phyloP scores from a whole-genome alignment of 371 early-diverging fungal species.

The Umbelopsis sp. region DNA sequence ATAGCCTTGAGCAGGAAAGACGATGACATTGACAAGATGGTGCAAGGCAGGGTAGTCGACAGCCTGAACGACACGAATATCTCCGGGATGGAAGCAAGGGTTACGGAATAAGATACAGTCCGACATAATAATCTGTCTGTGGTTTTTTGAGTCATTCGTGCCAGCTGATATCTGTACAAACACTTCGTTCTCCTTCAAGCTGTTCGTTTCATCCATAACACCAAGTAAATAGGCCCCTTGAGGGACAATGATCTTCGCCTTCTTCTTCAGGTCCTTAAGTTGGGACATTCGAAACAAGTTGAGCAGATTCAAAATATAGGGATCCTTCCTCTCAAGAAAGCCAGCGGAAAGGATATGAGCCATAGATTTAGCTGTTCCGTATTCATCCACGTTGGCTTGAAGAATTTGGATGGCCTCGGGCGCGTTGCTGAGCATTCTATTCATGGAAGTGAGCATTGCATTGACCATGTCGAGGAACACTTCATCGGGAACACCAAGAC shows the following conservation, averaged over 20 bases:
- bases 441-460: slow-evolving; percentile 46
- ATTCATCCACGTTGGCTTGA: slow-evolving; percentile 55
- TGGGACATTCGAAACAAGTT: slow-evolving; percentile 55
- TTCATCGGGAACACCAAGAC: slow-evolving; percentile 64
- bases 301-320: slow-evolving; percentile 59
- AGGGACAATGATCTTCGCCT: slow-evolving; percentile 70
- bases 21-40: slow-evolving; percentile 74
- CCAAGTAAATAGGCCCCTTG: slow-evolving; percentile 76
- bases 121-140: slow-evolving; percentile 43
- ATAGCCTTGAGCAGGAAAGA: slow-evolving; percentile 76
- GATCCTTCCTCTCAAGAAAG: slow-evolving; percentile 57
- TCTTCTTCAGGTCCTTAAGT: slow-evolving; percentile 68
- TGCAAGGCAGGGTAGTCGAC: slow-evolving; percentile 63
- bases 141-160: slow-evolving; percentile 24
- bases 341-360: slow-evolving; percentile 60
- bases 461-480: slow-evolving; percentile 57
- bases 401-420: slow-evolving; percentile 53
- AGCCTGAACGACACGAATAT: slow-evolving; percentile 70
- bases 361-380: slow-evolving; percentile 56
- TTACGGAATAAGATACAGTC: slow-evolving; percentile 65
- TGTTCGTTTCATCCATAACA: slow-evolving; percentile 76
- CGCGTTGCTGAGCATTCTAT: slow-evolving; percentile 46
- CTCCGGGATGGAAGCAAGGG: slow-evolving; percentile 88
- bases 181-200: slow-evolving; percentile 68
- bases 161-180: slow-evolving; percentile 60